Evolutionary conservation across 202 grass and related monocot genomes (phyloP).

Genomic region (Hordeum pubiflorum): DNA sequence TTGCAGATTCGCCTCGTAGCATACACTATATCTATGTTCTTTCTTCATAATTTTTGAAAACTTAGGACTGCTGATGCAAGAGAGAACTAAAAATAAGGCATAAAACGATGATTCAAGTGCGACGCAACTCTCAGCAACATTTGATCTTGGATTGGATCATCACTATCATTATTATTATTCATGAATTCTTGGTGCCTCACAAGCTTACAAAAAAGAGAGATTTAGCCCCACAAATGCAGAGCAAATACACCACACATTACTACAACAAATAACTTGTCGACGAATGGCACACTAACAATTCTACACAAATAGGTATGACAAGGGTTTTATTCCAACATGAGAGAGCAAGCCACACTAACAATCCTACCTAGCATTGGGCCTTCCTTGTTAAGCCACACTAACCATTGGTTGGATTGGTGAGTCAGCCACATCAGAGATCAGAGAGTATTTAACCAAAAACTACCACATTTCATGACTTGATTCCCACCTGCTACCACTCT

Average conservation of each 20-base stretch:
- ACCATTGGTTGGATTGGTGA: background rate
- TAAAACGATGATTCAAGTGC: background rate
- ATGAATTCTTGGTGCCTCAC: slow-evolving; percentile 5
- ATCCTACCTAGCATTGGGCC: background rate
- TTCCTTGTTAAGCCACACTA: background rate
- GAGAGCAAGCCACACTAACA: background rate
- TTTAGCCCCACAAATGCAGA: background rate
- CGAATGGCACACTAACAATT: background rate
- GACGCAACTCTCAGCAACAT: background rate
- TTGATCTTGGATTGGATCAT: background rate
- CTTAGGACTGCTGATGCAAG: background rate
- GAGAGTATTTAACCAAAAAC: no score
- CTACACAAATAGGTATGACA: slow-evolving; percentile 1
- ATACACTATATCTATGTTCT: background rate
- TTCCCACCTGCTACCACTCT: no score
- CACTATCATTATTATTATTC: slow-evolving; percentile 25
- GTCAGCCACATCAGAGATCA: background rate
- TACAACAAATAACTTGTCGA: background rate
- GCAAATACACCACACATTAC: slow-evolving; percentile 8
- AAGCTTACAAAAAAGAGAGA: background rate
- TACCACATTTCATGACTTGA: no score
- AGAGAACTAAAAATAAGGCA: background rate
- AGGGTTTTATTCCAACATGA: slow-evolving; percentile 16
- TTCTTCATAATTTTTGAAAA: no score
- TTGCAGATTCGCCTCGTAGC: background rate